Evolutionary conservation across 148 eudicot genomes (phyloP), one percentile per base, ranked within the genome.

Genomic region (Amaranthus cruentus): DNA sequence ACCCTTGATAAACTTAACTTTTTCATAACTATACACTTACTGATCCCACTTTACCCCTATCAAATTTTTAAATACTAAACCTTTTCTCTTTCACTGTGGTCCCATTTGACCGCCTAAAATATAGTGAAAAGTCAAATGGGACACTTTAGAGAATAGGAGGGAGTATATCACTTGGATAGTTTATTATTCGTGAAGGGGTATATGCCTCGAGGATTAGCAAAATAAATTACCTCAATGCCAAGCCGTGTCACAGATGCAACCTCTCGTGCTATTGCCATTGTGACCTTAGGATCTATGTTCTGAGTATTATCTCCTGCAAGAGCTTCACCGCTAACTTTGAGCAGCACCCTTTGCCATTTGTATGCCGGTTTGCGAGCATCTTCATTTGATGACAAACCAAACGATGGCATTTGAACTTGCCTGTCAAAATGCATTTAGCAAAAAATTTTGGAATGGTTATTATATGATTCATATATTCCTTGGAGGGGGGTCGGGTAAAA

Each of bases 251-350:
- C 97, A 73, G 88, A 61, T 58, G 97, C 97, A 83, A 95, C 99
- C 86, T 95, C 99, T 85, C 89, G 86, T 49, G 97, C 97, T 79
- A 95, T 95, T 67, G 93, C 85, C 96, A 95, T 91, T 5, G 97
- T 91, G 42, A 95, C 92, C 97, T 95, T 95, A 63, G 98, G 98
- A 73, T 95, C 98, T 44, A 95, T 95, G 66, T 87, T 95, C 77
- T 95, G 98, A 55, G 73, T 47, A 78, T 90, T 84, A 82, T 95
- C 98, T 71, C 98, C 97, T 28, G 98, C 96, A 74, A 95, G 92
- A 71, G 97, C 98, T 85, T 95, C 97, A 52, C 98, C 98, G 67
- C 98, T 95, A 69, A 95, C 96, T 90, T 95, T 95, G 55, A 95
- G 98, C 84, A 95, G 79, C 43, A 95, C 98, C 75, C 98, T 84